phyloP scores from a whole-genome alignment of 1,284 basidiomycete genomes.

The Limonomyces culmigenus region DNA sequence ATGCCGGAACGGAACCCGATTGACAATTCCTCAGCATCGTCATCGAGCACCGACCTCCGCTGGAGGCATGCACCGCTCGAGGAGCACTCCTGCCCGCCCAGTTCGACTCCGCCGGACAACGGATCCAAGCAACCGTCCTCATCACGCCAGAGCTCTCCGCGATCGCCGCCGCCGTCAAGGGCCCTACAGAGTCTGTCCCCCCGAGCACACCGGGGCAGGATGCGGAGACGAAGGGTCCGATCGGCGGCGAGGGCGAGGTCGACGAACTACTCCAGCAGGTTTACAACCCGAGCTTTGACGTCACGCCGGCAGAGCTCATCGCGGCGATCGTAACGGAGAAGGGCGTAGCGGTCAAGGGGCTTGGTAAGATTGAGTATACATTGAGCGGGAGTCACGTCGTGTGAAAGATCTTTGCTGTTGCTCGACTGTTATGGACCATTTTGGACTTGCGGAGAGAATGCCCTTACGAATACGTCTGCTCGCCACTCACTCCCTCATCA shows the following conservation, averaged over 20 bases:
- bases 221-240: background rate
- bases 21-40: constrained; percentile 43
- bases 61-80: constrained; percentile 78
- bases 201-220: background rate
- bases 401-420: no score
- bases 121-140: constrained; percentile 51
- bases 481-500: no score
- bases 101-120: constrained; percentile 20
- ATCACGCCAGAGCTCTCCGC: constrained; percentile 36
- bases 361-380: no score
- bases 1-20: no score
- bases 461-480: no score
- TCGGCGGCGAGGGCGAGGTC: background rate
- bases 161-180: background rate
- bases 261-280: constrained; percentile 36
- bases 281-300: constrained; percentile 89
- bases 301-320: constrained; percentile 74
- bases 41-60: constrained; percentile 75
- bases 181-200: no score
- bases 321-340: constrained; percentile 83
- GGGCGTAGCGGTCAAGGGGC: constrained; percentile 67
- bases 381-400: no score
- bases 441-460: no score
- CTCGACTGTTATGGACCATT: no score
- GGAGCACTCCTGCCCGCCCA: constrained; percentile 48